Base-by-base conservation (phyloP, 352 stramenopile genomes). In the Thraustotheca clavata region DNA sequence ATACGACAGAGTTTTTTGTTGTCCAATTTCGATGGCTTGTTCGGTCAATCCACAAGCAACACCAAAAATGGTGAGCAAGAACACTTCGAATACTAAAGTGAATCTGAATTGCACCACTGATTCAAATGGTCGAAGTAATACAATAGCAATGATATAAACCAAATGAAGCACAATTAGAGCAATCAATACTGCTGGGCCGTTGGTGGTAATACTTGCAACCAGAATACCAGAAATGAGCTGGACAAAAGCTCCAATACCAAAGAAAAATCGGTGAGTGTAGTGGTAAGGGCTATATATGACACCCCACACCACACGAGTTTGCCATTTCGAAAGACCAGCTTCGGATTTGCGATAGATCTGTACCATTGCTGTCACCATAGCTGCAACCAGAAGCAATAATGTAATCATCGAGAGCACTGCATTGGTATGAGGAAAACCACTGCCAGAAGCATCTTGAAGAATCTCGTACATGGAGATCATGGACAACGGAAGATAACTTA, bases 191-290 rank as follows among this genome's bases (percentile, higher is more conserved):
- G 70, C 79, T 34, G 76, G 73, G 40, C 83, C 73, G 12, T 71
- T 62, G 12, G 80, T 74, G 48, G 39, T 27, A 18, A 87, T 72
- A n/a, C 71, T 72, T 27, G 78, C 81, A 24, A 90, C 71, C 29
- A 83, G 59, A 33, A 88, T 59, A 0, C 77, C 80, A 4, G 71
- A 82, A 3, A 70, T 52, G 60, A 90, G 76, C 67, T 90, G 81
- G 18, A 88, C 70, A 11, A 80, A 59, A 18, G 76, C 72, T 12
- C 72, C 69, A 18, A 87, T 65, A 18, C 86, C 71, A 62, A 86
- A 88, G 67, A 90, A 87, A 54, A 90, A 76, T 9, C 81, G 81
- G 40, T 70, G 77, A 29, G 66, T 73, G 68, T 87, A 87, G 32
- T 68, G 75, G 65, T 79, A 84, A 39, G 81, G 74, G 33, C 69